A percentile compares a stretch with the other conserved stretches of the same genome.
Evolutionary conservation across 352 stramenopile species (phyloP).

Genomic region (Blastocystis sp.): DNA sequence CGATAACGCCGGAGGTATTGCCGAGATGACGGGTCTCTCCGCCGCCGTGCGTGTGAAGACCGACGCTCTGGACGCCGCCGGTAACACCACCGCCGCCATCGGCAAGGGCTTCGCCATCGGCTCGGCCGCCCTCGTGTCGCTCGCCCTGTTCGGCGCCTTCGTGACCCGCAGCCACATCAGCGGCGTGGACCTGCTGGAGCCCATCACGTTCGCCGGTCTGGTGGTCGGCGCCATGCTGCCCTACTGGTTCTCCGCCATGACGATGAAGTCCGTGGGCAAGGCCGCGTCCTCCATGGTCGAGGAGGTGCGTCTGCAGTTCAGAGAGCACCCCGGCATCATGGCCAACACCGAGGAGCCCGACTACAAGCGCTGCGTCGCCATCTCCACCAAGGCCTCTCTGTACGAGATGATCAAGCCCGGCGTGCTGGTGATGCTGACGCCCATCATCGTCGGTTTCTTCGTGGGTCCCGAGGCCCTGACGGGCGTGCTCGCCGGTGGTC

Average conservation of each 20-base stretch:
- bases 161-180: constrained; percentile 90
- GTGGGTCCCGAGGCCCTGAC: constrained; percentile 94
- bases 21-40: constrained; percentile 95
- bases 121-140: constrained; percentile 93
- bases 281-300: constrained; percentile 98
- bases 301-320: constrained; percentile 98
- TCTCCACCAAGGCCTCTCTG: constrained; percentile 95
- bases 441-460: constrained; percentile 92
- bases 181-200: constrained; percentile 77
- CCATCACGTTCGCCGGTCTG: constrained; percentile 94
- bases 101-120: constrained; percentile 99
- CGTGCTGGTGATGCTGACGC: constrained; percentile 94
- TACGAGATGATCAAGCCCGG: constrained; percentile 97
- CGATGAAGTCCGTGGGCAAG: constrained; percentile 97
- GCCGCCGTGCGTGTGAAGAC: constrained; percentile 95
- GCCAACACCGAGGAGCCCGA: constrained; percentile 75
- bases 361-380: constrained; percentile 93
- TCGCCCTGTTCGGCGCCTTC: constrained; percentile 96
- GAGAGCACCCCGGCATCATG: constrained; percentile 85
- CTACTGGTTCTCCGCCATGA: constrained; percentile 99
- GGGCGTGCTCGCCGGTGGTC: constrained; percentile 89
- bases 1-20: constrained; percentile 98
- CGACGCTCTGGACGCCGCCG: constrained; percentile 94
- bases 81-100: constrained; percentile 98
- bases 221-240: constrained; percentile 98